Base-by-base conservation (phyloP, 2,329 filamentous ascomycete genomes). In the Ramularia endophylla region DNA sequence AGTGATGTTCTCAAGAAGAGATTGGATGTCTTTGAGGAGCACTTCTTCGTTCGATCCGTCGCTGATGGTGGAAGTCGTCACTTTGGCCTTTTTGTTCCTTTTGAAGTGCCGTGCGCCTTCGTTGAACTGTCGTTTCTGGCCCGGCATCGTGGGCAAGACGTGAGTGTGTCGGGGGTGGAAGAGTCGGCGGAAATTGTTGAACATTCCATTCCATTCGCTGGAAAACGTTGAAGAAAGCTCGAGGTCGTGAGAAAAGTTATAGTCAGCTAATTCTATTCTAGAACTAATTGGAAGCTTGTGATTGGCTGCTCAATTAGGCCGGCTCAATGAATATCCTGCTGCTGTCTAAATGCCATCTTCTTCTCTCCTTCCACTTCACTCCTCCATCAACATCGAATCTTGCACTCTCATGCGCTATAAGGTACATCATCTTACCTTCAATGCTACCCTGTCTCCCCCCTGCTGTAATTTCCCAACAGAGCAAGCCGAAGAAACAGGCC, bases 41-140 rank as follows among this genome's bases (percentile, higher is more conserved):
- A 74, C 64, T 41, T 73, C 70, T 45, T 73, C 71, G 41, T 71
- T 70, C 18, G 62, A 69, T 9, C 70, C 71, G 17, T 71, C 68
- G 33, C 59, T 64, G 8, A 53, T 57, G 7, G 62, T 59, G 12
- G 55, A 56, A 40, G 63, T 60, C 5, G 59, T 58, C 27, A 68
- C 68, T 56, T 69, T 70, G 56, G 68, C 66, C 58, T 70, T 70
- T 60, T 72, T 71, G 49, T 64, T 71, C 54, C 69, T 63, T 43
- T 64, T 63, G 52, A 64, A 63, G 43, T 64, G 59, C 38, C 60
- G 46, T 47, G 59, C 56, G 46, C 61, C 60, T 45, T 63, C 60
- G 38, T 64, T 62, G 52, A 62, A 65, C 2, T 54, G 31, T 29
- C 63, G 53, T 46, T 65, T 66, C 43, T 61, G 59, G 25, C 54